Evolutionary conservation across 495 filamentous ascomycete genomes (phyloP).

Genomic region (Tuber melanosporum): DNA sequence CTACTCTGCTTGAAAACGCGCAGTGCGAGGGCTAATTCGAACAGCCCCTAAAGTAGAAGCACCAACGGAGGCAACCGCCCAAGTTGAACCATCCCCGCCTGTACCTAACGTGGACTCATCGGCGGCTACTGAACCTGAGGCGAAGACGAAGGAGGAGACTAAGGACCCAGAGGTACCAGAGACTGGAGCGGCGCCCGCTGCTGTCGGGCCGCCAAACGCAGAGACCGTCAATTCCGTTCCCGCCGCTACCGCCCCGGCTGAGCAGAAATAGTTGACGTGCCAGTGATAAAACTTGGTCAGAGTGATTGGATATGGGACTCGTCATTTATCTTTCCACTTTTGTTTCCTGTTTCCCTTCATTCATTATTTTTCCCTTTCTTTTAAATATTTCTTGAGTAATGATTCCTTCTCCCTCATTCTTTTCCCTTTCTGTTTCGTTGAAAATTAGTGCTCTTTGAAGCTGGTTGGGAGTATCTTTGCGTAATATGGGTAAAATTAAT

Average conservation of each 20-base stretch:
- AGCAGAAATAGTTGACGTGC: constrained; percentile 12
- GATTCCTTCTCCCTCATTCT: constrained; percentile 13
- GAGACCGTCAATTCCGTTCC: constrained; percentile 8
- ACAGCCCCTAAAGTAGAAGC: constrained; percentile 16
- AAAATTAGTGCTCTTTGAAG: constrained; percentile 1
- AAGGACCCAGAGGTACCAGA: constrained; percentile 3
- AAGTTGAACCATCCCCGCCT: constrained; percentile 3
- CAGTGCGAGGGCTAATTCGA: constrained; percentile 16
- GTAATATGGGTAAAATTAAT: constrained; percentile 5
- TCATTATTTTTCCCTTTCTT: constrained; percentile 15
- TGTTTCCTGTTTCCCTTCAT: neutral
- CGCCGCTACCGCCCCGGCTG: constrained; percentile 7
- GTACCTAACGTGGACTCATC: constrained; percentile 6
- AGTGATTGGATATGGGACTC: neutral
- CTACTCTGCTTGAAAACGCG: constrained; percentile 14
- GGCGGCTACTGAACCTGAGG: constrained; percentile 10
- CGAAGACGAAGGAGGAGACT: neutral
- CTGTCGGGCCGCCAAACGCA: neutral
- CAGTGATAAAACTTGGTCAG: neutral
- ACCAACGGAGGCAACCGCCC: neutral
- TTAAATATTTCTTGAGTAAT: constrained; percentile 13
- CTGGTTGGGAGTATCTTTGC: neutral
- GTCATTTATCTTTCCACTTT: neutral
- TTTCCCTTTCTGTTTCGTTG: neutral
- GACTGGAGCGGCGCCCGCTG: constrained; percentile 3